Evolutionary conservation across 2,329 filamentous ascomycete species (phyloP).

Genomic region (Pseudopithomyces chartarum): DNA sequence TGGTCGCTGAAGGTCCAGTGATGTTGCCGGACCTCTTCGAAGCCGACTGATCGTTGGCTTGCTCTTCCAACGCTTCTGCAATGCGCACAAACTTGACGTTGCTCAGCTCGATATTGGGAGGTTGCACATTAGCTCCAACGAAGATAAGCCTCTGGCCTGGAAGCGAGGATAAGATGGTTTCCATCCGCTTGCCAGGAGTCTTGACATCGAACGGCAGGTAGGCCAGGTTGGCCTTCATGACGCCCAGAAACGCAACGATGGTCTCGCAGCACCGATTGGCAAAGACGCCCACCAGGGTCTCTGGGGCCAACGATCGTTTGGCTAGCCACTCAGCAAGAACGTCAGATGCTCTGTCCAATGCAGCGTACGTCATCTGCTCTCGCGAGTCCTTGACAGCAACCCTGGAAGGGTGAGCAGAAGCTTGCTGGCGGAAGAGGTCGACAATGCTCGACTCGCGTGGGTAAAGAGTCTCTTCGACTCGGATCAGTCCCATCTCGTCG

Average conservation of each 20-base stretch:
- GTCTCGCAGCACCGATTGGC: slow-evolving; percentile 20
- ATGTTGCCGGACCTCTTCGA: no score
- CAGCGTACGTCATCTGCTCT: no score
- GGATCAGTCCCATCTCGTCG: background rate
- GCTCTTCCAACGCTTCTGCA: no score
- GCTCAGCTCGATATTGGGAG: no score
- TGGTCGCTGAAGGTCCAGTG: no score
- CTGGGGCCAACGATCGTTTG: background rate
- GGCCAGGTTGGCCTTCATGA: slow-evolving; percentile 48
- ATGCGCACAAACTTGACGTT: no score
- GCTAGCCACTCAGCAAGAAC: no score
- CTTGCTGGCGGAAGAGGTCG: slow-evolving; percentile 11
- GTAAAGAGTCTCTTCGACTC: slow-evolving; percentile 1
- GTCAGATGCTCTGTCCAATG: no score
- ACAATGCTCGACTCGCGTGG: slow-evolving; percentile 9
- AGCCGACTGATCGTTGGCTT: no score
- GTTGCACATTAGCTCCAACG: background rate
- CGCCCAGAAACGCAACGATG: slow-evolving; percentile 45
- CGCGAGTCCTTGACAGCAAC: no score
- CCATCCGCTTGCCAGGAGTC: slow-evolving; percentile 35
- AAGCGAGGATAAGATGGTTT: slow-evolving; percentile 32
- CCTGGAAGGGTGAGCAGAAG: no score
- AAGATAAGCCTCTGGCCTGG: no score
- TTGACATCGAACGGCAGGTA: slow-evolving; percentile 46
- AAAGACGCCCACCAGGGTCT: slow-evolving; percentile 19